Evolutionary conservation across 148 eudicot genomes (phyloP).

Genomic region (Rhododendron molle): DNA sequence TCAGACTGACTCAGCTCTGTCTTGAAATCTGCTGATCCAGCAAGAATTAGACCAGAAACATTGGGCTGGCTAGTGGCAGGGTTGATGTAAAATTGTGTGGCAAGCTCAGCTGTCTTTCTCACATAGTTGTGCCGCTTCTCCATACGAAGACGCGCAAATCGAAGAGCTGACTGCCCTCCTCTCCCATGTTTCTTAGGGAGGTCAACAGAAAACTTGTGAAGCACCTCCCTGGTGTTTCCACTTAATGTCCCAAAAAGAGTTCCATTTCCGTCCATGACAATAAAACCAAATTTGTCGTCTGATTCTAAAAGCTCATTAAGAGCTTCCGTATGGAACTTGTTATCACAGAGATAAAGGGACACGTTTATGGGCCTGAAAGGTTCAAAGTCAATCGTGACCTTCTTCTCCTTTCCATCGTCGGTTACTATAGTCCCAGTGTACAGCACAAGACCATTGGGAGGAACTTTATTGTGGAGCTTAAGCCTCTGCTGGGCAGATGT

Average conservation of each 20-base stretch:
- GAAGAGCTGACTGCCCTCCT: conserved; percentile 32
- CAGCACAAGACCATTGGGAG: conserved; percentile 28
- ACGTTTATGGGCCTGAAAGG: conserved; percentile 28
- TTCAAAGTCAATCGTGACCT: conserved; percentile 28
- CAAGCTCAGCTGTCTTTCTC: conserved; percentile 30
- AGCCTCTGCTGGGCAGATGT: conserved; percentile 34
- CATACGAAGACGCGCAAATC: conserved; percentile 32
- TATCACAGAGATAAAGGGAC: conserved; percentile 28
- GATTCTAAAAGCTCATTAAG: conserved; percentile 27
- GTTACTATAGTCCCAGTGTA: conserved; percentile 27
- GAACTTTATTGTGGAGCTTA: conserved; percentile 26
- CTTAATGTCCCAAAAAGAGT: conserved; percentile 31
- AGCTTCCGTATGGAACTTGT: conserved; percentile 29
- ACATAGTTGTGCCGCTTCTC: conserved; percentile 35
- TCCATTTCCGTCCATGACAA: conserved; percentile 32
- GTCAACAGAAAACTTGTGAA: conserved; percentile 28
- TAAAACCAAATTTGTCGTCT: conserved; percentile 27
- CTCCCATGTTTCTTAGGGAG: conserved; percentile 31
- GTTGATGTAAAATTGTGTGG: conserved; percentile 24
- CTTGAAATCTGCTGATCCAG: conserved; percentile 35
- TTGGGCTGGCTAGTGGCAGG: conserved; percentile 32
- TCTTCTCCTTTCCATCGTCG: conserved; percentile 27
- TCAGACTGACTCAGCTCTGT: conserved; percentile 29
- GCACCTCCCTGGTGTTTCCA: conserved; percentile 28
- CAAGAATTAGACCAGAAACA: conserved; percentile 26